phyloP scores from a whole-genome alignment of 2,329 filamentous ascomycete species.

The Colletotrichum navitas region DNA sequence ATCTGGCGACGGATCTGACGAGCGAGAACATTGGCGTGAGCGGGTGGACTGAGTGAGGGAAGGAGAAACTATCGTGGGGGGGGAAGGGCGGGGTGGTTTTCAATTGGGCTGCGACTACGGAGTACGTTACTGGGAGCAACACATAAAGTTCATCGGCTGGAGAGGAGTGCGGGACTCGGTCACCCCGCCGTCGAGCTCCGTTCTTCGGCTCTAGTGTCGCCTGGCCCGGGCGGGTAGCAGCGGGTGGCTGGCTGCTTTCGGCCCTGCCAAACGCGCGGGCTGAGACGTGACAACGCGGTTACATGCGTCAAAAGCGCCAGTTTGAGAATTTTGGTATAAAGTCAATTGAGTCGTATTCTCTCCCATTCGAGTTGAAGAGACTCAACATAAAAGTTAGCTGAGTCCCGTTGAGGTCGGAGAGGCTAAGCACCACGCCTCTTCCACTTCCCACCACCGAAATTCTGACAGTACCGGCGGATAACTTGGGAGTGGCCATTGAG shows the following conservation, averaged over 20 bases:
- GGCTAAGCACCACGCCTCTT: not conserved
- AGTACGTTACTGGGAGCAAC: not conserved
- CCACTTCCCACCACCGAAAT: no score
- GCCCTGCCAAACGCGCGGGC: not conserved
- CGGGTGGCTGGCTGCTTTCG: constrained; percentile 14
- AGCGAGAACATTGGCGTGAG: constrained; percentile 36
- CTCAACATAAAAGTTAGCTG: not conserved
- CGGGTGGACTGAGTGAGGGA: not conserved
- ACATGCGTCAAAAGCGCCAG: not conserved
- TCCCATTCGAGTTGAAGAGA: no score
- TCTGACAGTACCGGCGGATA: no score
- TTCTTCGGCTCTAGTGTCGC: constrained; percentile 34
- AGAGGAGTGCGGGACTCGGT: constrained; percentile 12
- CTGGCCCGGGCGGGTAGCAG: constrained; percentile 32
- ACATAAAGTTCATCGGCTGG: constrained; percentile 10
- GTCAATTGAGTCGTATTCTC: not conserved
- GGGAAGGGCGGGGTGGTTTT: not conserved
- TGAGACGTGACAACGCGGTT: not conserved
- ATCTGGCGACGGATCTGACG: constrained; percentile 40
- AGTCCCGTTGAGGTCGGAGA: not conserved
- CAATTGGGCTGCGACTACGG: constrained; percentile 6
- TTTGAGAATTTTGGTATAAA: not conserved
- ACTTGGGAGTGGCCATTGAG: not conserved
- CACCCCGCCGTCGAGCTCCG: constrained; percentile 37
- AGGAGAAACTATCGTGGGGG: constrained; percentile 4